A percentile compares a stretch with the other conserved stretches of the same genome.
Conservation (phyloP, 805 yeast species). For the Naumovozyma baii region DNA sequence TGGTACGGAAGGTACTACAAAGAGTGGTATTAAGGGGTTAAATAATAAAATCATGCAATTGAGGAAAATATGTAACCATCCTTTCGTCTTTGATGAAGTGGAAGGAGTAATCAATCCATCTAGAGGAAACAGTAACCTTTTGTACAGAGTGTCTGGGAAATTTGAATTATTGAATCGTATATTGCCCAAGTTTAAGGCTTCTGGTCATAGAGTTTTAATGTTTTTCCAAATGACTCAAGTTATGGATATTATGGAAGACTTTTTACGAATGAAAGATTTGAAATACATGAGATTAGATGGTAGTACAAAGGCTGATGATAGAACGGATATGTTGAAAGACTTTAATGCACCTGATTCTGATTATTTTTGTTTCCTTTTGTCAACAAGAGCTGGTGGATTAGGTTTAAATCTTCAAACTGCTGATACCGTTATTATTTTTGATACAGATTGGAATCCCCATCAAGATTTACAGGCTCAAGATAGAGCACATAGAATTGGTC, state of each 20-base stretch:
- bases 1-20: constrained; percentile 46
- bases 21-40: constrained; percentile 63
- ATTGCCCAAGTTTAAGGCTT: constrained; percentile 61
- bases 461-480: constrained; percentile 88
- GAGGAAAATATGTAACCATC: constrained; percentile 79
- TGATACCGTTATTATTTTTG: constrained; percentile 77
- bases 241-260: constrained; percentile 86
- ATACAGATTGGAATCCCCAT: constrained; percentile 88
- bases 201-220: constrained; percentile 71
- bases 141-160: constrained; percentile 74
- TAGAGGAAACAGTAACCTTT: constrained; percentile 49
- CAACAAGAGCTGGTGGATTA: constrained; percentile 85
- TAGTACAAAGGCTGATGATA: constrained; percentile 74
- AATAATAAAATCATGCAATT: constrained; percentile 80
- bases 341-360: constrained; percentile 72
- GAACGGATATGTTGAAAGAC: constrained; percentile 61
- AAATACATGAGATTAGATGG: constrained; percentile 75
- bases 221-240: constrained; percentile 86
- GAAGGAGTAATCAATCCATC: constrained; percentile 60
- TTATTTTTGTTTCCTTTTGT: constrained; percentile 66
- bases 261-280: constrained; percentile 53
- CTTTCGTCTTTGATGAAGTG: constrained; percentile 76
- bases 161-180: constrained; percentile 70
- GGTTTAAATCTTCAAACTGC: constrained; percentile 83
- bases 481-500: constrained; percentile 85